phyloP scores from a whole-genome alignment of 805 yeast genomes.

The Metschnikowia lochheadii region DNA sequence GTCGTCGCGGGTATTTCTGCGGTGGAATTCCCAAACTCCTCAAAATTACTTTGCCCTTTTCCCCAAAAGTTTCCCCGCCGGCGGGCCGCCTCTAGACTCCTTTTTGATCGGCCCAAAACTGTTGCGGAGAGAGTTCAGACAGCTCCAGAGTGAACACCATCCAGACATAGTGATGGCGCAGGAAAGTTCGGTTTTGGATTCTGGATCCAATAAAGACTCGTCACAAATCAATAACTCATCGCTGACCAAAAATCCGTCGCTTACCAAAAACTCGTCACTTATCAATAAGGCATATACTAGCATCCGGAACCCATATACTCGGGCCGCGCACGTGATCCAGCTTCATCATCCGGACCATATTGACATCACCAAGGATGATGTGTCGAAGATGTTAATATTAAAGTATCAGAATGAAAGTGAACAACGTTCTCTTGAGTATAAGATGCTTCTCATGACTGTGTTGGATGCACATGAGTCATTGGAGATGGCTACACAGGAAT shows the following conservation, averaged over 20 bases:
- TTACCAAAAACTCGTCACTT: slow-evolving; percentile 47
- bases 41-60: slow-evolving; percentile 54
- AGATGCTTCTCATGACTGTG: slow-evolving; percentile 65
- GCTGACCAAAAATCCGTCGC: slow-evolving; percentile 26
- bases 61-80: slow-evolving; percentile 68
- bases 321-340: slow-evolving; percentile 43
- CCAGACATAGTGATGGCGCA: slow-evolving; percentile 61
- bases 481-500: slow-evolving; percentile 57
- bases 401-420: slow-evolving; percentile 33
- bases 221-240: slow-evolving; percentile 48
- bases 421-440: slow-evolving; percentile 38
- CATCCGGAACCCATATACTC: slow-evolving; percentile 60
- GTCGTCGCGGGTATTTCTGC: not conserved
- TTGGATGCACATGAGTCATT: slow-evolving; percentile 81
- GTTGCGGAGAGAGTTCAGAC: slow-evolving; percentile 71
- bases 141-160: slow-evolving; percentile 68
- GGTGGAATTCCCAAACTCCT: not conserved
- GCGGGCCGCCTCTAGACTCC: slow-evolving; percentile 57
- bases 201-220: slow-evolving; percentile 26
- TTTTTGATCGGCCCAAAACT: slow-evolving; percentile 53
- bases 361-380: slow-evolving; percentile 60
- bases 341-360: slow-evolving; percentile 34
- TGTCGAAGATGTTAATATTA: slow-evolving; percentile 39
- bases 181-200: slow-evolving; percentile 12
- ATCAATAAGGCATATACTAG: slow-evolving; percentile 78